Base-by-base conservation (phyloP, 441 rosid species). In the Brassica hybrid region DNA sequence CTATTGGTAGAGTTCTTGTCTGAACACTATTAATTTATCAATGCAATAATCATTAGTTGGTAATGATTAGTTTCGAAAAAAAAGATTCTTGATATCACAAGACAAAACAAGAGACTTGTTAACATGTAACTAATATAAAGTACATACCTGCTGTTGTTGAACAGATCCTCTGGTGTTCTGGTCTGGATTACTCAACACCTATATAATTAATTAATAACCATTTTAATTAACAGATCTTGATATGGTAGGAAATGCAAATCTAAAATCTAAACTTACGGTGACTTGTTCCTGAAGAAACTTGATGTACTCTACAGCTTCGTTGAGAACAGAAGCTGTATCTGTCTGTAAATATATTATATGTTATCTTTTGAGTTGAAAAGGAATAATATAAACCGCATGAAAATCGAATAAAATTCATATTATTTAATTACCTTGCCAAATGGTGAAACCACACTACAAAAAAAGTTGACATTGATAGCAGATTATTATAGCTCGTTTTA, bases 241-340 rank as follows among this genome's bases (percentile, higher is more conserved):
- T 58, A 34, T 43, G 58, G n/a, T 3, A 12, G 21, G 7, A 65
- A 19, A 62, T 65, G n/a, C 34, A 34, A 48, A 11, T 27, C 17
- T 16, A 68, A 71, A 62, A 63, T 17, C 13, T 16, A 80, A 75
- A 83, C 97, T 87, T 87, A 96, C 99, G 45, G 77, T 73, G 50
- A 96, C 88, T 88, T 96, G 99, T 14, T 87, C 91, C 75, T 92
- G 97, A 84, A 92, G 99, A 86, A 92, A 92, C 83, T 91, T 96
- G 75, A 96, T 94, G 89, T 91, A 92, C 59, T 92, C 97, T 65
- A 94, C 87, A n/a, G 97, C 97, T 84, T 96, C 99, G 61, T 92
- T 87, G 27, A 96, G 97, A 85, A 96, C 99, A 4, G 99, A 96
- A 64, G 99, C 99, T 58, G 99, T 92, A 84, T 96, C 99, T 66